Evolutionary conservation across 345 rosid species (phyloP).

Genomic region (Acer saccharum): DNA sequence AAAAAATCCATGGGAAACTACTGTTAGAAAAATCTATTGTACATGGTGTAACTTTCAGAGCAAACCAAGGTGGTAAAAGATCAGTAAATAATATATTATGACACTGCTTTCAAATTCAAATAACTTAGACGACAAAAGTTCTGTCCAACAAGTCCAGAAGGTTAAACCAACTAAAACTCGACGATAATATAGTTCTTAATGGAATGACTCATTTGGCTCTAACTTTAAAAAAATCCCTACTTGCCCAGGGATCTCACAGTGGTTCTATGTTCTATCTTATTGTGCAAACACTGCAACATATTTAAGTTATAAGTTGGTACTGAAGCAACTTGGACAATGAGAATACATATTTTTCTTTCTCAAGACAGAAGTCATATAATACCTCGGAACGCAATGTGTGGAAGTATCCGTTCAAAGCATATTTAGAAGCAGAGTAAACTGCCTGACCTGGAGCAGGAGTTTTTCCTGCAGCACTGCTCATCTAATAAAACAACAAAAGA

Average conservation of each 20-base stretch:
- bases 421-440: slow-evolving; percentile 88
- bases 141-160: not conserved
- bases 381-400: slow-evolving; percentile 98
- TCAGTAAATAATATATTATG: not conserved
- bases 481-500: slow-evolving; percentile 37
- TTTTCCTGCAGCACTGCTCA: slow-evolving; percentile 99
- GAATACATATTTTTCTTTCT: not conserved
- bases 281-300: not conserved
- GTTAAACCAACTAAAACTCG: not conserved
- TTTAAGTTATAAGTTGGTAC: not conserved
- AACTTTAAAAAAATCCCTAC: not conserved
- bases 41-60: not conserved
- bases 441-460: slow-evolving; percentile 96
- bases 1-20: not conserved
- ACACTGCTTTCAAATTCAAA: not conserved
- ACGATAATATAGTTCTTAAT: not conserved
- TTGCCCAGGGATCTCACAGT: not conserved
- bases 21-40: not conserved
- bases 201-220: not conserved
- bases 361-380: slow-evolving; percentile 6
- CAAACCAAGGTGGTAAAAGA: not conserved
- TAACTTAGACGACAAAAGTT: not conserved
- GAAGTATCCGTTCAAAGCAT: slow-evolving; percentile 89
- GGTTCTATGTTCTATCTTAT: not conserved
- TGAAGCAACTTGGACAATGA: slow-evolving; percentile 4